Base-by-base conservation (phyloP, 768 basidiomycete species). In the Auriscalpium orientale region DNA sequence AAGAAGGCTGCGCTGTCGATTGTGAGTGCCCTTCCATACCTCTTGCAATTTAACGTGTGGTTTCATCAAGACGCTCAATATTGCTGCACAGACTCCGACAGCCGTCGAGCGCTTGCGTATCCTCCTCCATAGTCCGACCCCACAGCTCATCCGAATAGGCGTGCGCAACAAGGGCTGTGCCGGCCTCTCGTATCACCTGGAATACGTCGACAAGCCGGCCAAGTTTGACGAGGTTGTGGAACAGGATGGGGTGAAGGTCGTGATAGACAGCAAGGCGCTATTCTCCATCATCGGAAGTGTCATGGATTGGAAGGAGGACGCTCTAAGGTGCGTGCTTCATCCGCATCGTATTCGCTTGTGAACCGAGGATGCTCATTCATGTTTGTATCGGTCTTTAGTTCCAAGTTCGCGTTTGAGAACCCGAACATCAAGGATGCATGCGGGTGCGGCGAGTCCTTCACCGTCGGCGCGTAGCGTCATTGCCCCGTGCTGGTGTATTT, bases 121-220 rank as follows among this genome's bases (percentile, higher is more conserved):
- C n/a, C 79, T 99, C 33, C 72, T 92, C 47, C 78, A 79, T n/a
- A 81, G 86, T 10, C 92, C 94, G 21, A 86, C 86, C 2, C 95
- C 95, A 0, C 91, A 93, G 66, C 80, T 94, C 61, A 89, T 99
- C 57, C 87, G 95, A 4, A 91, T 99, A 55, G 93, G 94, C 44
- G 94, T 99, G 53, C 85, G 89, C 62, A 95, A 97, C 76, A 95
- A 98, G 74, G 97, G 97, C 33, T 99, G 97, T 71, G 97, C 97
- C 0, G 97, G 87, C 1, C 79, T 89, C 66, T 77, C 84, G 45
- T 95, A 95, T 71, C 90, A 98, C 68, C 79, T 98, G 49, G 97
- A 98, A 63, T 99, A 98, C 70, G 93, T 98, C 54, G 91, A 94
- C 44, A 74, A 83, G 65, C 85, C 91, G 1, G 90, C 81, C 5